Percentiles rank a stretch among this genome's conserved stretches.
These are phyloP conservation scores for Tolypocladium sp. DNA, from an alignment of 2,329 filamentous ascomycete genomes.

Conservation along the genomic window DNA sequence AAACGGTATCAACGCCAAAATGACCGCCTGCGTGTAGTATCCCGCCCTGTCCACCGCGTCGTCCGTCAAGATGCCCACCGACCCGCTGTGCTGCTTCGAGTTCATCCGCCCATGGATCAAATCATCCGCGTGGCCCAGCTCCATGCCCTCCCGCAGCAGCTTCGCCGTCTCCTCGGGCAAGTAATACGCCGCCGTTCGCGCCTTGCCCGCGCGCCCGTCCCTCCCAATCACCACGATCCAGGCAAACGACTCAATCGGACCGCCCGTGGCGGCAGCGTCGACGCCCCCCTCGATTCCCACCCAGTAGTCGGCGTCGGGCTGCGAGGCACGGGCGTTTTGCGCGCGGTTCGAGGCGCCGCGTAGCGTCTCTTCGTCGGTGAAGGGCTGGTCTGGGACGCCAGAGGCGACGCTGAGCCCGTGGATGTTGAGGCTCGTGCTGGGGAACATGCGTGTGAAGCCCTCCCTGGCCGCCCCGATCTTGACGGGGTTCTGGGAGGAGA, in stretches of 20 bases:
- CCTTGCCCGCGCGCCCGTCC: slow-evolving; percentile 21
- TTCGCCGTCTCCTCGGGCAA: slow-evolving; percentile 25
- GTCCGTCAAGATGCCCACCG: slow-evolving; percentile 29
- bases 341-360: slow-evolving; percentile 28
- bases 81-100: slow-evolving; percentile 28
- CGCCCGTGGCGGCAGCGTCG: slow-evolving; percentile 12
- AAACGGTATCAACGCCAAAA: slow-evolving; percentile 31
- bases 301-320: slow-evolving; percentile 27
- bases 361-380: slow-evolving; percentile 27
- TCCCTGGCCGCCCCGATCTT: slow-evolving; percentile 26
- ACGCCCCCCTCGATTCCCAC: slow-evolving; percentile 32
- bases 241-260: slow-evolving; percentile 25
- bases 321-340: slow-evolving; percentile 16
- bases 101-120: slow-evolving; percentile 24
- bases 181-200: slow-evolving; percentile 27
- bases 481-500: slow-evolving; percentile 30
- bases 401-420: slow-evolving; percentile 23
- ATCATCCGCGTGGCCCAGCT: slow-evolving; percentile 30
- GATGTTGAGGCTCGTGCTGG: slow-evolving; percentile 13
- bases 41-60: slow-evolving; percentile 24
- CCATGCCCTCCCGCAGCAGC: slow-evolving; percentile 25
- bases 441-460: slow-evolving; percentile 27
- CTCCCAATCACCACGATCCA: slow-evolving; percentile 25
- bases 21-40: slow-evolving; percentile 28
- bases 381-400: slow-evolving; percentile 28